Evolutionary conservation across 176 grass and related monocot genomes (phyloP).

Genomic region (Triticum dicoccoides): DNA sequence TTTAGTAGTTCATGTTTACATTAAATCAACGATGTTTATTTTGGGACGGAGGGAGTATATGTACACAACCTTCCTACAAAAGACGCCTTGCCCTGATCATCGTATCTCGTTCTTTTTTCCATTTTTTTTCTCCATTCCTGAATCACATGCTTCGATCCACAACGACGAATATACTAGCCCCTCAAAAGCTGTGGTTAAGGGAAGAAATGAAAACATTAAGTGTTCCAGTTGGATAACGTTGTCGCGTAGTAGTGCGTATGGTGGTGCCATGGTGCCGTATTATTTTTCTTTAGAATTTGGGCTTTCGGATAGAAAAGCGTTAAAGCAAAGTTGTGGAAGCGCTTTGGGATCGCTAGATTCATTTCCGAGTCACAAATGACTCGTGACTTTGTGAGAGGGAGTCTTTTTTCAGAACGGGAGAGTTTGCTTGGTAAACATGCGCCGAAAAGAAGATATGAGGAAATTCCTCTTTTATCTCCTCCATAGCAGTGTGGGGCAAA

Average conservation of each 20-base stretch:
- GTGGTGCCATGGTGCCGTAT: background rate
- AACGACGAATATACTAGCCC: background rate
- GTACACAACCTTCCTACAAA: background rate
- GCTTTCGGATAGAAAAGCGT: conserved; percentile 15
- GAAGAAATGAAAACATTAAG: background rate
- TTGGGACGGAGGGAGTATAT: background rate
- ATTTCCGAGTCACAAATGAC: background rate
- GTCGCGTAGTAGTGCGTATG: background rate
- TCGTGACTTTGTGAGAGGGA: background rate
- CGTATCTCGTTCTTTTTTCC: background rate
- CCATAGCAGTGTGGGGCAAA: background rate
- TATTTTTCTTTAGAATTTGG: background rate
- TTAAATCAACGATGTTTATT: too few species aligned
- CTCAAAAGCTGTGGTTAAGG: background rate
- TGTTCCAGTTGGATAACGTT: background rate
- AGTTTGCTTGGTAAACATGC: background rate
- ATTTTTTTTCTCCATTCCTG: background rate
- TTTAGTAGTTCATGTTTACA: too few species aligned
- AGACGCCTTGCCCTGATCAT: background rate
- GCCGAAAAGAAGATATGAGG: background rate
- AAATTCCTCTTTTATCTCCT: background rate
- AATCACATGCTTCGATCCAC: background rate
- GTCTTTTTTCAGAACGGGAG: background rate
- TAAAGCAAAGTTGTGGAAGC: background rate
- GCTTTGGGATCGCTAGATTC: conserved; percentile 17